phyloP scores from a whole-genome alignment of 2,329 filamentous ascomycete genomes.

The Fusarium fracticaudum region DNA sequence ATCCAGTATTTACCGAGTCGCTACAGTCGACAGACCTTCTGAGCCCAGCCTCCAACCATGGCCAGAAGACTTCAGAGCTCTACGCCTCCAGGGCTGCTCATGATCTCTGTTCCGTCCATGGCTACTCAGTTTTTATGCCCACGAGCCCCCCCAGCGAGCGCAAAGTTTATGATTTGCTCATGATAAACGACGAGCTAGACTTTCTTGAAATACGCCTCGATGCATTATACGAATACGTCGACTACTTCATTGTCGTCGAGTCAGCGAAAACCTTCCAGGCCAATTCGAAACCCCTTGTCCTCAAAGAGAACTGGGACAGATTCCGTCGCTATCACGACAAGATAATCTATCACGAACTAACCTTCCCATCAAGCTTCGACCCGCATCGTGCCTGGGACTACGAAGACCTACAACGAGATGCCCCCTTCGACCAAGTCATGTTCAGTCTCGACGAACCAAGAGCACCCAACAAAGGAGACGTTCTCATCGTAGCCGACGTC shows the following conservation, averaged over 20 bases:
- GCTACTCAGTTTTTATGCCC: slow-evolving; percentile 43
- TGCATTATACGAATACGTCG: slow-evolving; percentile 65
- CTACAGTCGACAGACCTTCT: slow-evolving; percentile 3
- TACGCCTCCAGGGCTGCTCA: slow-evolving; percentile 42
- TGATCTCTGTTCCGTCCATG: slow-evolving; percentile 44
- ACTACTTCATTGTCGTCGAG: slow-evolving; percentile 73
- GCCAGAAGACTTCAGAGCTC: slow-evolving; percentile 21
- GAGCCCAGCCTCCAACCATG: slow-evolving; percentile 23
- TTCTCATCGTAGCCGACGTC: slow-evolving; percentile 67
- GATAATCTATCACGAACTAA: slow-evolving; percentile 67
- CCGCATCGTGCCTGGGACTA: slow-evolving; percentile 57
- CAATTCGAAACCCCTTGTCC: slow-evolving; percentile 61
- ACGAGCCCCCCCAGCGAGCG: slow-evolving; percentile 31
- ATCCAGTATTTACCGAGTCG: slow-evolving; percentile 22
- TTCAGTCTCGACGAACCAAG: slow-evolving; percentile 54
- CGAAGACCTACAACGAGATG: slow-evolving; percentile 63
- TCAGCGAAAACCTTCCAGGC: slow-evolving; percentile 66
- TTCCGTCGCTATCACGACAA: slow-evolving; percentile 65
- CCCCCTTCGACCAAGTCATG: slow-evolving; percentile 66
- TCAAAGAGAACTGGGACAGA: slow-evolving; percentile 60
- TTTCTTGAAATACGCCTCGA: slow-evolving; percentile 72
- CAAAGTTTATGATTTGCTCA: slow-evolving; percentile 62
- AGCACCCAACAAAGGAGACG: slow-evolving; percentile 59
- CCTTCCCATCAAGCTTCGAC: slow-evolving; percentile 53
- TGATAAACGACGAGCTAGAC: slow-evolving; percentile 71